Evolutionary conservation across 1,139 yeast species (phyloP), one percentile per base, ranked within the genome.

Genomic region (Lodderomyces parapsilosis): DNA sequence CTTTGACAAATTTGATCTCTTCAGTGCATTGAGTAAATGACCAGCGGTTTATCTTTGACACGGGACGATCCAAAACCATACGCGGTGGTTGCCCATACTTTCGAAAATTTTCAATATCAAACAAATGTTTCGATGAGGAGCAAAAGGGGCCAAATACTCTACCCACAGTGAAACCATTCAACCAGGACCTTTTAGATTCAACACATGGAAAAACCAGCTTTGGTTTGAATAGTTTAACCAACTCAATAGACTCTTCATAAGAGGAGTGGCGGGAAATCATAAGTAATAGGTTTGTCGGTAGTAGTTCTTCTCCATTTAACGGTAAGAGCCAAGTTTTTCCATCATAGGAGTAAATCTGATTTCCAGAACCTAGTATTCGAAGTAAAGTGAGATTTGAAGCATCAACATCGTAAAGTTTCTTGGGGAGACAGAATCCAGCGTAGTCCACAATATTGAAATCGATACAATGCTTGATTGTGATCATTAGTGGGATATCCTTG

Each of bases 261-360:
- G 83, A 77, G 1, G 84, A 77, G 49, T 81, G 86, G 24, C 85
- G 58, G 1, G 84, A 78, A 53, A 74, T 80, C 22, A 71, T 58
- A 31, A 74, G 63, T 43, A 62, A 60, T 0, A 78, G 46, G 9
- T 65, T 68, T 8, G 58, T 61, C 0, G 80, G 79, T 6, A 78
- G 60, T 5, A 76, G 52, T 15, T 61, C 63, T 0, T 53, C 46
- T 0, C 62, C 55, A 3, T 59, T 60, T 10, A 47, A 43, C 0
- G 71, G 65, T 10, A 58, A 54, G 25, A 63, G 43, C 73, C 71
- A 70, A 2, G 24, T 42, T 23, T 66, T 43, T n/a, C 49, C 56
- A 6, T 63, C 47, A 40, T 56, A 63, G 23, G 43, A 38, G 25
- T 49, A 60, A 2, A 66, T 47, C n/a, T 51, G 48, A 43, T 60